Conservation (phyloP, 176 grass and related monocot genomes). For the Saccharum spontaneum region DNA sequence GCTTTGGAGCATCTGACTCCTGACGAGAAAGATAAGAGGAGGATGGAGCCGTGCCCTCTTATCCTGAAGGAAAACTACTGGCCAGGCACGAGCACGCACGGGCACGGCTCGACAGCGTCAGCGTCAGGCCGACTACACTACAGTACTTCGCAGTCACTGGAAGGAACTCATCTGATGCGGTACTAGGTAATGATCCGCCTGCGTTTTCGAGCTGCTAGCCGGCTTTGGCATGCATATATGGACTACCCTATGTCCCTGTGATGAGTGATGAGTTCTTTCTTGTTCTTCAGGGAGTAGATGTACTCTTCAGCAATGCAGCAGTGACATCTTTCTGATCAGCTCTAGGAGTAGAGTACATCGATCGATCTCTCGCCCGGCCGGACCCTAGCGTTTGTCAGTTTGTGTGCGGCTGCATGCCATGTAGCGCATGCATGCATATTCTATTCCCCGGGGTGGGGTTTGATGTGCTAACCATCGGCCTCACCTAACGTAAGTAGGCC, state of each 20-base stretch:
- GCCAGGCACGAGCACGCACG: neutral
- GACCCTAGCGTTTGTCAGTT: slow-evolving; percentile 4
- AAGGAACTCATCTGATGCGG: slow-evolving; percentile 1
- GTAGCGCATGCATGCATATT: neutral
- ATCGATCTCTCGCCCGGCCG: no score
- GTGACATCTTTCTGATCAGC: neutral
- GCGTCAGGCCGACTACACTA: slow-evolving; percentile 8
- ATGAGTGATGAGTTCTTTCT: neutral
- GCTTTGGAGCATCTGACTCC: slow-evolving; percentile 40
- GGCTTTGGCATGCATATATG: neutral
- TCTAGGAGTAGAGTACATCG: neutral
- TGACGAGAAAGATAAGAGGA: slow-evolving; percentile 1
- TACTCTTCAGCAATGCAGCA: neutral
- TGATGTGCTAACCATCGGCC: slow-evolving; percentile 34
- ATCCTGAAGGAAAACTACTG: slow-evolving; percentile 14
- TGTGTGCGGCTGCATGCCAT: neutral
- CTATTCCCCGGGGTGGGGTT: neutral
- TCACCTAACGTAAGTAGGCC: slow-evolving; percentile 35
- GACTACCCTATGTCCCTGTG: neutral
- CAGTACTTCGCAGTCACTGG: neutral
- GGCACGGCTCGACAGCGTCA: slow-evolving; percentile 15
- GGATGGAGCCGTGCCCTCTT: neutral
- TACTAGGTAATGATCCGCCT: slow-evolving; percentile 35
- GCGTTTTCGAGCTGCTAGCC: neutral
- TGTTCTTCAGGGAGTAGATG: neutral